Base-by-base conservation (phyloP, 495 filamentous ascomycete genomes). In the Evansstolkia leycettana region DNA sequence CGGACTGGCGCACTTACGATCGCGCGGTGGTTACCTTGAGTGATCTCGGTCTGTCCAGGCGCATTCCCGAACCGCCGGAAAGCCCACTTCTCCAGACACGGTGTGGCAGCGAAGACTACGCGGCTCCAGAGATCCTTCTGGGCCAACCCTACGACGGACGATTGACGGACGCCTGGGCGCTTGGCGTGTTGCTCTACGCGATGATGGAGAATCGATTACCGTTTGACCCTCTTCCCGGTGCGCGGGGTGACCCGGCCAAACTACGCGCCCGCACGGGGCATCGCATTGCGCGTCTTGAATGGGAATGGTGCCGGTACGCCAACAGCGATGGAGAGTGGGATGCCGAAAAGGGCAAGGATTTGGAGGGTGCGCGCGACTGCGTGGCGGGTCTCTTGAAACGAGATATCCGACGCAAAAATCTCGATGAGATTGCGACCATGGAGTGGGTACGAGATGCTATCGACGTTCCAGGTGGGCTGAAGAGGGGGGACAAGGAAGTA, bases 71-170 rank as follows among this genome's bases (percentile, higher is more conserved):
- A 26, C 61, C 82, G 51, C 69, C 85, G 43, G 69, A 80, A 24
- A 73, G 70, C 14, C 73, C 76, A 6, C 64, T 89, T 17, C 70
- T 98, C 10, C 80, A 83, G 28, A 94, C 88, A 9, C 72, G 89
- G 10, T 98, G 90, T 52, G 90, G 90, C 12, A 89, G 82, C 23
- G 90, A 95, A 55, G 90, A 98, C 62, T 98, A 98, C 49, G 92
- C 90, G 2, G 86, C 90, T 0, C 90, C 90, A 0, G 90, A 98
- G 55, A 83, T 98, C 29, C 78, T 98, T 15, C 84, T 98, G 68
- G 86, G 86, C 13, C 86, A 93, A 50, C 72, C 85, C 4, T 98
- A 98, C 51, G 90, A 98, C 53, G 90, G 92, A 23, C 86, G 92
- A 13, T 69, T 75, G 5, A 89, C 84, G 2, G 90, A 98, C 48